Evolutionary conservation across 1,139 yeast species (phyloP).

Genomic region (Suhomyces kunorum): DNA sequence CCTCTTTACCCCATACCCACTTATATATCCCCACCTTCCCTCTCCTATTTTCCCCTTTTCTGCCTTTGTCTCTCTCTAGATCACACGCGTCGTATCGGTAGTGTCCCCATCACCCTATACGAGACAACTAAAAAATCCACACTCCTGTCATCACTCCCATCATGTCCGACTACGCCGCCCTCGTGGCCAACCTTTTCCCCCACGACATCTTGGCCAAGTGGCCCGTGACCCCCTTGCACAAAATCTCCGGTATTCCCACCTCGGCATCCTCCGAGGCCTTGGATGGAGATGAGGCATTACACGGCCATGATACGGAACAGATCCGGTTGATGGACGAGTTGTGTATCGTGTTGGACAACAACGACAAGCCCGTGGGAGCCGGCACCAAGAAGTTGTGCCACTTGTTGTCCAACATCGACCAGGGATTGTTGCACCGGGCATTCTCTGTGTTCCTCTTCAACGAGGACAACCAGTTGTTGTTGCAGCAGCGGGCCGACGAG

Average conservation of each 20-base stretch:
- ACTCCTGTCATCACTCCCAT: background rate
- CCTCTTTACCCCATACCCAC: background rate
- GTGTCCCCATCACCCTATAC: constrained; percentile 3
- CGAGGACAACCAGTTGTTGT: constrained; percentile 68
- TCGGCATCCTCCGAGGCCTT: constrained; percentile 25
- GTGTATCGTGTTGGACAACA: constrained; percentile 87
- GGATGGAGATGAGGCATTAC: constrained; percentile 47
- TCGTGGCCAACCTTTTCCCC: constrained; percentile 53
- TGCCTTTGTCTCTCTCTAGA: background rate
- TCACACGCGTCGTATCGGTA: background rate
- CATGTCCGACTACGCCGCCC: constrained; percentile 44
- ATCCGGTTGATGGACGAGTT: constrained; percentile 94
- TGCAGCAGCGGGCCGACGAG: constrained; percentile 94
- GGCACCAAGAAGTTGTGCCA: constrained; percentile 94
- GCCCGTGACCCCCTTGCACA: constrained; percentile 56
- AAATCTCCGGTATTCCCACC: constrained; percentile 49
- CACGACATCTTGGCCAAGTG: constrained; percentile 57
- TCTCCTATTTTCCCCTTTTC: background rate
- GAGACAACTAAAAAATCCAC: background rate
- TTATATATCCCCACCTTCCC: background rate
- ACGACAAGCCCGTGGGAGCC: constrained; percentile 87
- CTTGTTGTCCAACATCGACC: constrained; percentile 79
- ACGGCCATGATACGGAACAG: constrained; percentile 92
- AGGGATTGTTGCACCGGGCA: constrained; percentile 90
- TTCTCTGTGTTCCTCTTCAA: constrained; percentile 91